Conservation (phyloP, 176 grass and related monocot genomes). For the Ananas comosus region DNA sequence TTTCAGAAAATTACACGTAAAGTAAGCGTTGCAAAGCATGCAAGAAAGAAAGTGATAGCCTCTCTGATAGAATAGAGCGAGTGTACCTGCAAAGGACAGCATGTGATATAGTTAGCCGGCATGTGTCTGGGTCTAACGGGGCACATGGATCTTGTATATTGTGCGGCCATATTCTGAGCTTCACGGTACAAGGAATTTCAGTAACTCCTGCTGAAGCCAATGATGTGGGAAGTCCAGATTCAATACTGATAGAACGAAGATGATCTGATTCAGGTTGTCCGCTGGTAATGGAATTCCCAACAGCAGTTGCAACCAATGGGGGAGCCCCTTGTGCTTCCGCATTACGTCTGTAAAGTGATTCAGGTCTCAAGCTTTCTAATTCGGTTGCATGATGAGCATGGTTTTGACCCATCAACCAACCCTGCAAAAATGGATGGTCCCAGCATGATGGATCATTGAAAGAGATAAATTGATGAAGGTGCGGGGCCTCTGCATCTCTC, state of each 20-base stretch:
- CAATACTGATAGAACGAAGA: slow-evolving; percentile 41
- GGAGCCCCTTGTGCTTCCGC: slow-evolving; percentile 33
- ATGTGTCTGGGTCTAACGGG: slow-evolving; percentile 33
- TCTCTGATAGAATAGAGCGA: neutral
- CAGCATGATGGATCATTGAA: slow-evolving; percentile 56
- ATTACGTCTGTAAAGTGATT: slow-evolving; percentile 23
- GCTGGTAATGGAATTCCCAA: slow-evolving; percentile 20
- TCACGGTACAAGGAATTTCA: slow-evolving; percentile 97
- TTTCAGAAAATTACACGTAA: neutral
- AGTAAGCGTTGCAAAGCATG: neutral
- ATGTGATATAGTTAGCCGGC: slow-evolving; percentile 76
- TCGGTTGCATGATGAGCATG: slow-evolving; percentile 21
- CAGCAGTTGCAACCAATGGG: slow-evolving; percentile 27
- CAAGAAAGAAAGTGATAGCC: neutral
- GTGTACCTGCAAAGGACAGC: slow-evolving; percentile 98
- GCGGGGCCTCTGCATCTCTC: slow-evolving; percentile 62
- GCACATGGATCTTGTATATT: slow-evolving; percentile 54
- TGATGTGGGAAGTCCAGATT: slow-evolving; percentile 54
- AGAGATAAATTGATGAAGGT: slow-evolving; percentile 41
- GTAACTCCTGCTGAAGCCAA: slow-evolving; percentile 52
- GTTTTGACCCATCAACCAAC: slow-evolving; percentile 83
- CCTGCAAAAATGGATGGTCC: slow-evolving; percentile 87
- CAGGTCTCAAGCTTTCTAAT: slow-evolving; percentile 27
- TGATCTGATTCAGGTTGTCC: slow-evolving; percentile 36
- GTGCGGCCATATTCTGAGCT: slow-evolving; percentile 92